phyloP scores from a whole-genome alignment of 169 alveolate species.

The Plasmodium gaboni region DNA sequence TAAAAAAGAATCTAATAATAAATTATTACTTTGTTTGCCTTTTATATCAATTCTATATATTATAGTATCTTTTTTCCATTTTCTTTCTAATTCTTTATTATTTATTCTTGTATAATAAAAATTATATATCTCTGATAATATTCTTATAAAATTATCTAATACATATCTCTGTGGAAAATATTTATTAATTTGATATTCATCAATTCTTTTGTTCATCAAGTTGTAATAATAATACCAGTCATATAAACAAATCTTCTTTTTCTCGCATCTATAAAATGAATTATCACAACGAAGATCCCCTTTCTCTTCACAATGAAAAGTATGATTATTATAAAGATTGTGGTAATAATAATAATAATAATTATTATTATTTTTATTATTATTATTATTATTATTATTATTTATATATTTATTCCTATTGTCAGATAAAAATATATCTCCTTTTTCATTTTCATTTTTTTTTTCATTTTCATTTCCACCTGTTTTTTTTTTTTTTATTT shows the following conservation, averaged over 20 bases:
- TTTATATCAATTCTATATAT: conserved; percentile 26
- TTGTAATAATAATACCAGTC: conserved; percentile 66
- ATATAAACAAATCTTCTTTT: conserved; percentile 5
- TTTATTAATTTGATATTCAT: conserved; percentile 47
- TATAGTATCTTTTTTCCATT: conserved; percentile 27
- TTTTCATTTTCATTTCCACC: no score
- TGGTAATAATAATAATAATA: no score
- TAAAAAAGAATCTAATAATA: not conserved
- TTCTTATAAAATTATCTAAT: conserved; percentile 22
- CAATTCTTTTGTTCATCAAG: conserved; percentile 30
- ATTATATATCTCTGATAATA: conserved; percentile 38
- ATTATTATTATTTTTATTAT: not conserved
- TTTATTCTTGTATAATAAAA: conserved; percentile 32
- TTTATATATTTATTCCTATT: not conserved
- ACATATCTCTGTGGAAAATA: conserved; percentile 47
- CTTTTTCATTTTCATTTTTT: no score
- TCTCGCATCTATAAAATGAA: no score
- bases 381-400: not conserved
- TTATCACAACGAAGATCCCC: not conserved
- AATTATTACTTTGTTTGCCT: not conserved
- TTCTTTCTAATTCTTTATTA: not conserved
- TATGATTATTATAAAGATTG: no score
- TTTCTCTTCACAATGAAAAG: no score
- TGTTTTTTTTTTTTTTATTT: not conserved
- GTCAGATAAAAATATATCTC: no score